Percentiles rank a stretch among this genome's conserved stretches.
Evolutionary conservation across 495 filamentous ascomycete species (phyloP).

Genomic region (Penicillium crystallinum): DNA sequence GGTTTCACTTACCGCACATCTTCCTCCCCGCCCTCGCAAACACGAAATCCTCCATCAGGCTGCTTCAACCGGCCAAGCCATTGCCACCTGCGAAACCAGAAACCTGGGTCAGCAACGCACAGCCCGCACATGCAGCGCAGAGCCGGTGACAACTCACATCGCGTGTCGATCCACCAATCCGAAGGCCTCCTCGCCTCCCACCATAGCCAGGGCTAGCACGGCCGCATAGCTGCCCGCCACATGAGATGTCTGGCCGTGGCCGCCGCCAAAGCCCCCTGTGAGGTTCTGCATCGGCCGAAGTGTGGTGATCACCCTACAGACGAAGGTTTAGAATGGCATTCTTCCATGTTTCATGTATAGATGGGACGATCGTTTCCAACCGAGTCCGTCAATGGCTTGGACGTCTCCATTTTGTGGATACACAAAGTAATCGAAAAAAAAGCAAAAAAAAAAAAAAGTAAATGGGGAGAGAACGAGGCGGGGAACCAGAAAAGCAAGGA

Average conservation of each 20-base stretch:
- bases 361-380: neutral
- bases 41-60: constrained; percentile 72
- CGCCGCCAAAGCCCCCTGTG: constrained; percentile 86
- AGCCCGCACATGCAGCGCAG: constrained; percentile 1
- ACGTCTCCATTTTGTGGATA: constrained; percentile 2
- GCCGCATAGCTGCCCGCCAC: constrained; percentile 83
- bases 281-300: constrained; percentile 75
- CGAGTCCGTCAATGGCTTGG: neutral
- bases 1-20: constrained; percentile 67
- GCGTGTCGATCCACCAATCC: constrained; percentile 71
- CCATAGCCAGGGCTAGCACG: constrained; percentile 68
- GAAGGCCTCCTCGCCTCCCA: constrained; percentile 67
- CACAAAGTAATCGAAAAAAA: neutral
- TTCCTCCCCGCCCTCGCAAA: constrained; percentile 78
- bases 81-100: constrained; percentile 53
- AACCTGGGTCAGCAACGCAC: constrained; percentile 18
- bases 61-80: constrained; percentile 85
- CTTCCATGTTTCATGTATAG: neutral
- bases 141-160: constrained; percentile 49
- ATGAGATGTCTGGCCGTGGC: constrained; percentile 85
- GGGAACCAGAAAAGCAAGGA: constrained; percentile 3
- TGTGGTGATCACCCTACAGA: constrained; percentile 57
- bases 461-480: neutral
- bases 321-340: constrained; percentile 4
- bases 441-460: neutral